These are phyloP conservation scores for Chaetomiaceae sp. DNA, from an alignment of 2,329 filamentous ascomycete genomes.

Conservation along the genomic window DNA sequence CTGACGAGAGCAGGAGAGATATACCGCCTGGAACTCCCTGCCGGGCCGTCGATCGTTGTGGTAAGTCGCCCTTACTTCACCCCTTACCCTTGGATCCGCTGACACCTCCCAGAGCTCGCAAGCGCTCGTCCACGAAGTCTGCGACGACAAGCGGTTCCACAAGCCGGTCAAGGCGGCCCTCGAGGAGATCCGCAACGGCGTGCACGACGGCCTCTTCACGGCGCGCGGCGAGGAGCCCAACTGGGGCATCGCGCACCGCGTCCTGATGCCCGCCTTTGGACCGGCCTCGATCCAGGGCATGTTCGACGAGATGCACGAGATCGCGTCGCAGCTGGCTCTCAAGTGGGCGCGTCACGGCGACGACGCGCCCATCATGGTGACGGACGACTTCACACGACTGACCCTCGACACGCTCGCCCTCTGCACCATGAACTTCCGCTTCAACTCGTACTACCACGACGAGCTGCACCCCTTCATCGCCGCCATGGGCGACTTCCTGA, in stretches of 20 bases:
- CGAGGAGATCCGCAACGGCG: constrained; percentile 53
- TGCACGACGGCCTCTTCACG: constrained; percentile 65
- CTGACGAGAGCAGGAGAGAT: constrained; percentile 46
- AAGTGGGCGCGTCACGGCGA: constrained; percentile 65
- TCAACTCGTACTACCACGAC: constrained; percentile 70
- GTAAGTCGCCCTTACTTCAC: constrained; percentile 6
- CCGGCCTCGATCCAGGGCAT: constrained; percentile 63
- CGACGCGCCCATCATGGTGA: constrained; percentile 51
- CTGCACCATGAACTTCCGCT: constrained; percentile 66
- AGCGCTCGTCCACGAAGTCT: constrained; percentile 58
- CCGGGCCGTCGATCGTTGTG: constrained; percentile 29
- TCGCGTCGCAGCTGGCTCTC: constrained; percentile 60
- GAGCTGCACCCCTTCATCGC: constrained; percentile 65
- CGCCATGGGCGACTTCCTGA: constrained; percentile 62
- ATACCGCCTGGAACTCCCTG: constrained; percentile 51
- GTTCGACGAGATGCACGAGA: constrained; percentile 67
- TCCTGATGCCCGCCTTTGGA: constrained; percentile 65
- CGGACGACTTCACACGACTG: constrained; percentile 67
- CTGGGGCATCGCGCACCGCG: constrained; percentile 63
- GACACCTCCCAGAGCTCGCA: constrained; percentile 27
- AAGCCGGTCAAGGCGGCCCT: constrained; percentile 53
- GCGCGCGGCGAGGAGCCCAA: constrained; percentile 48
- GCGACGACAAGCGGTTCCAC: constrained; percentile 61
- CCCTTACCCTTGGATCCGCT: not conserved
- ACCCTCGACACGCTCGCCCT: constrained; percentile 69